phyloP scores from a whole-genome alignment of 2,329 filamentous ascomycete genomes.

The Colletotrichum orchidophilum region DNA sequence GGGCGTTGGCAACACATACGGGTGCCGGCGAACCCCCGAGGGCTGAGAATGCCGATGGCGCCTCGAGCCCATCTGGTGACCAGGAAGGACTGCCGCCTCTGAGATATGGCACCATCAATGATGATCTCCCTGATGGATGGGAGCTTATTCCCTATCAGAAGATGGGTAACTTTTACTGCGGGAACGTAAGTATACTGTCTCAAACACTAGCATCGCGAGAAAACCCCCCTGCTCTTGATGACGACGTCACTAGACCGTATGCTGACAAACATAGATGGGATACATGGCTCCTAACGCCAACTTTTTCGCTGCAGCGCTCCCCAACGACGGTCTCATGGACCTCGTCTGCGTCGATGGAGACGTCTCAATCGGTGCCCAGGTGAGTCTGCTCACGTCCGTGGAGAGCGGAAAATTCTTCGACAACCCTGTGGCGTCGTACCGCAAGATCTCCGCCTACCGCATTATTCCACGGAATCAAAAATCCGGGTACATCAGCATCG shows the following conservation, averaged over 20 bases:
- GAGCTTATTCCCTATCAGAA: constrained; percentile 76
- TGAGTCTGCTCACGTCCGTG: constrained; percentile 77
- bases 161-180: constrained; percentile 91
- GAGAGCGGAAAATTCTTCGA: constrained; percentile 83
- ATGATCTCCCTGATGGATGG: constrained; percentile 82
- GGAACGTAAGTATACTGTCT: constrained; percentile 70
- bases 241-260: neutral
- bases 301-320: constrained; percentile 86
- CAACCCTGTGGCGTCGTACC: constrained; percentile 78
- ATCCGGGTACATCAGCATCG: constrained; percentile 90
- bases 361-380: constrained; percentile 70
- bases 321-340: constrained; percentile 87
- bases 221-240: no score
- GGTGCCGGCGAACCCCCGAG: constrained; percentile 40
- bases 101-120: constrained; percentile 81
- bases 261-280: constrained; percentile 69
- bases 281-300: constrained; percentile 89
- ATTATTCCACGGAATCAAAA: constrained; percentile 78
- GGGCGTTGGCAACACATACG: constrained; percentile 39
- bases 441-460: constrained; percentile 88
- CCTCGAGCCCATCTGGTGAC: constrained; percentile 33
- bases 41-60: constrained; percentile 12
- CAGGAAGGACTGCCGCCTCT: constrained; percentile 74
- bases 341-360: constrained; percentile 83
- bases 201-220: no score